These are phyloP conservation scores for Isabelozyma pseudorhagii DNA, from an alignment of 805 yeast species.

Conservation along the genomic window DNA sequence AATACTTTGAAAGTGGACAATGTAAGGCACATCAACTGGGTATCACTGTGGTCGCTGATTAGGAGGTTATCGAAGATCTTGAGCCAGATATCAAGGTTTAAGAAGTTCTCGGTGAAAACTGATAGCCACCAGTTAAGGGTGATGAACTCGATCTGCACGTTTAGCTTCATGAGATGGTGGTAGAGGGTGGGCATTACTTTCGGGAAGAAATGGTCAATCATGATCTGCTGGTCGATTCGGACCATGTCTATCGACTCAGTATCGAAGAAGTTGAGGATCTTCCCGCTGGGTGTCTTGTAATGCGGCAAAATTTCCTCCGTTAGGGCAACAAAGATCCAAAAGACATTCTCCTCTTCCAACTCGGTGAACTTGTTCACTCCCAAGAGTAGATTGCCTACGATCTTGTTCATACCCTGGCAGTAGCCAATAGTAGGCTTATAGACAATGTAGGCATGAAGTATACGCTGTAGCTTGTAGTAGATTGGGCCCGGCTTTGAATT, in stretches of 20 bases:
- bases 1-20: slow-evolving; percentile 36
- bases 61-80: slow-evolving; percentile 49
- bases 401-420: slow-evolving; percentile 61
- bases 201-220: slow-evolving; percentile 29
- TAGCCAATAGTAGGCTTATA: slow-evolving; percentile 50
- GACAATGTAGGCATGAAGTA: slow-evolving; percentile 48
- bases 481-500: slow-evolving; percentile 52
- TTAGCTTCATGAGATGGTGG: slow-evolving; percentile 28
- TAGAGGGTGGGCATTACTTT: slow-evolving; percentile 37
- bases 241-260: slow-evolving; percentile 20
- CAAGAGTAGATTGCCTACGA: slow-evolving; percentile 49
- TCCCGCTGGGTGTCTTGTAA: slow-evolving; percentile 29
- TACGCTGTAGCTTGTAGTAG: slow-evolving; percentile 41
- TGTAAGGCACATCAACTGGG: slow-evolving; percentile 29
- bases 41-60: slow-evolving; percentile 26
- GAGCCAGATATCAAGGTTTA: slow-evolving; percentile 51
- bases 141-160: slow-evolving; percentile 47
- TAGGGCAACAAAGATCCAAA: slow-evolving; percentile 50
- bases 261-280: slow-evolving; percentile 9
- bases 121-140: slow-evolving; percentile 58
- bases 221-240: slow-evolving; percentile 36
- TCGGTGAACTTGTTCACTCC: slow-evolving; percentile 17
- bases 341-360: slow-evolving; percentile 46
- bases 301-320: slow-evolving; percentile 48
- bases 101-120: slow-evolving; percentile 46